Conservation (phyloP, 2,329 filamentous ascomycete genomes). For the Monosporascus cannonballus region DNA sequence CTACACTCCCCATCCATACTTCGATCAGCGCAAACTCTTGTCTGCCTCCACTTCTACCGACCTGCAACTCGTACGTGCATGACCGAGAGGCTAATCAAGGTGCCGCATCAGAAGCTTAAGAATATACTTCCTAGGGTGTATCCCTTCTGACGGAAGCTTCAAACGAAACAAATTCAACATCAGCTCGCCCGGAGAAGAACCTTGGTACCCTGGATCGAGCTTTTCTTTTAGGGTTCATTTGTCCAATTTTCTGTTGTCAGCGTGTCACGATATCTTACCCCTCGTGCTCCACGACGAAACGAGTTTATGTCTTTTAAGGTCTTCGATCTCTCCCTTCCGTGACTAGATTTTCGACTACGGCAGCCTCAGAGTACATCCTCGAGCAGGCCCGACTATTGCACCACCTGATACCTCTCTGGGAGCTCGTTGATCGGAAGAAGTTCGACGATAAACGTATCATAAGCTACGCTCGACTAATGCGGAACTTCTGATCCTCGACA, state of each 20-base stretch:
- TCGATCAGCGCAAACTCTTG: neutral
- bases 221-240: neutral
- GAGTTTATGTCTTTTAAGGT: constrained; percentile 4
- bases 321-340: neutral
- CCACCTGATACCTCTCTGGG: neutral
- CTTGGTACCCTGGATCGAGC: too few relatives aligned
- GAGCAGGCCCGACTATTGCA: neutral
- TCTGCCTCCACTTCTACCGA: neutral
- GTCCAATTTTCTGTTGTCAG: neutral
- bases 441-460: neutral
- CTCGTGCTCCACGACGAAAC: constrained; percentile 7
- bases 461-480: neutral
- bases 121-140: neutral
- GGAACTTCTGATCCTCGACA: neutral
- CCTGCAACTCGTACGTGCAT: neutral
- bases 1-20: neutral
- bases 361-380: neutral
- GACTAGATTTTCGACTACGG: neutral
- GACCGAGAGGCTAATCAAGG: neutral
- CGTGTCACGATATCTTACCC: constrained; percentile 1
- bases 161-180: neutral
- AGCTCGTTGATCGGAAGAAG: neutral
- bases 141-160: neutral
- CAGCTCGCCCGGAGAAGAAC: neutral
- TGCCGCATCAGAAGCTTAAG: neutral